Base-by-base conservation (phyloP, 2,329 filamentous ascomycete genomes). In the Stagonosporopsis chrysanthemi region DNA sequence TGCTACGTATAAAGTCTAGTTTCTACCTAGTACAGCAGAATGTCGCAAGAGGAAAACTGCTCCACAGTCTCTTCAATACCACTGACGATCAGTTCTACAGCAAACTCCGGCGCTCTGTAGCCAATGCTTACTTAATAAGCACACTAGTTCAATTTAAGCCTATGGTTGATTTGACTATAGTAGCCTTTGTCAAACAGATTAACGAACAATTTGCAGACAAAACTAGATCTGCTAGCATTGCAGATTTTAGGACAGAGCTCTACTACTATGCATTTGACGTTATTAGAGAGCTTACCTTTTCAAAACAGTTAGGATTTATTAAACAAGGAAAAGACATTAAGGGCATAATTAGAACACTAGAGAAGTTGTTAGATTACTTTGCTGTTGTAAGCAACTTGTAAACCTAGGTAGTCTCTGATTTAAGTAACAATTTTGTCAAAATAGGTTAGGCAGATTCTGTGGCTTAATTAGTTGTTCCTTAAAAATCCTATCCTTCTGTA, bases 71-170 rank as follows among this genome's bases (percentile, higher is more conserved):
- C 8, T 78, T 80, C 56, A 74, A 71, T 15, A 73, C 72, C 4
- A 69, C 70, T 11, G 75, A 79, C 46, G 78, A 80, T 47, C 63
- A 57, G 3, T 72, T 74, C 23, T 79, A 82, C 58, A 31, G 33
- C 23, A 51, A 55, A 15, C 41, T 35, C 22, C 56, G 56, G 11
- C 73, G 75, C 3, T 70, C 61, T 9, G 75, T 78, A 9, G 78
- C 79, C 39, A 68, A 75, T 12, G 63, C 73, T 0, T 69, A 80
- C 6, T 74, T 77, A 1, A 73, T 81, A 71, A 77, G 70, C n/a
- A 78, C 70, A 0, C 52, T 81, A n/a, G 39, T 51, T 8, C 8
- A 26, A 8, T 60, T 36, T 33, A 66, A 69, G 46, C 43, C 56
- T 9, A 46, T 54, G 2, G 58, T 69, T 6, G 66, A 70, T 36